Evolutionary conservation across 257 asterid genomes (phyloP).

Genomic region (Solanum clarkiae): DNA sequence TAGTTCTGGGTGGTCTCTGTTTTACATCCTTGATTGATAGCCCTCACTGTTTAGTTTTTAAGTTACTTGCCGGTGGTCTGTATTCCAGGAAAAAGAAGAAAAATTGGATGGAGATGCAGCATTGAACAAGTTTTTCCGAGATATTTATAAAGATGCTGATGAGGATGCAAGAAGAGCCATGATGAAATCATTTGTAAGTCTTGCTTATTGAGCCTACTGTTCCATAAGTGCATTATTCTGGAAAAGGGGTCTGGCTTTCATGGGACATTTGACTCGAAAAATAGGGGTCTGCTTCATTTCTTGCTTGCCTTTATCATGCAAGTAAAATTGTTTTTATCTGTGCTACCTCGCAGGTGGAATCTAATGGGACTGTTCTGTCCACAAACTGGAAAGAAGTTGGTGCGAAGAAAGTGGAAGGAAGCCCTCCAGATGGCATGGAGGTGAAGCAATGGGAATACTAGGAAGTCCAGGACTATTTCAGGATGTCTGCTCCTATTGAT

Average conservation of each 20-base stretch:
- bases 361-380: conserved; percentile 75
- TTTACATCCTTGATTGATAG: background rate
- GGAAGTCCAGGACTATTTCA: background rate
- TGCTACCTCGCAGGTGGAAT: conserved; percentile 40
- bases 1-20: background rate
- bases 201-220: background rate
- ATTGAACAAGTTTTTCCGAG: conserved; percentile 78
- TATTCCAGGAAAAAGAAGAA: conserved; percentile 75
- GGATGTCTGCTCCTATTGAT: background rate
- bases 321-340: background rate
- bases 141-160: conserved; percentile 71
- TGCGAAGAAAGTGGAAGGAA: conserved; percentile 76
- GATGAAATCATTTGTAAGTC: conserved; percentile 92
- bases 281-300: background rate
- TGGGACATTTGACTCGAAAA: background rate
- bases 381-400: conserved; percentile 93
- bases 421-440: conserved; percentile 98
- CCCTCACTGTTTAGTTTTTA: background rate
- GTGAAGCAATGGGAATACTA: conserved; percentile 71
- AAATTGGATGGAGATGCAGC: conserved; percentile 97
- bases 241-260: background rate
- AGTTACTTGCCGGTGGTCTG: background rate
- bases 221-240: background rate
- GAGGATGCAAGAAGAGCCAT: conserved; percentile 94
- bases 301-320: background rate